Conservation (phyloP, 2,329 filamentous ascomycete species). For the Laburnicola sp. region DNA sequence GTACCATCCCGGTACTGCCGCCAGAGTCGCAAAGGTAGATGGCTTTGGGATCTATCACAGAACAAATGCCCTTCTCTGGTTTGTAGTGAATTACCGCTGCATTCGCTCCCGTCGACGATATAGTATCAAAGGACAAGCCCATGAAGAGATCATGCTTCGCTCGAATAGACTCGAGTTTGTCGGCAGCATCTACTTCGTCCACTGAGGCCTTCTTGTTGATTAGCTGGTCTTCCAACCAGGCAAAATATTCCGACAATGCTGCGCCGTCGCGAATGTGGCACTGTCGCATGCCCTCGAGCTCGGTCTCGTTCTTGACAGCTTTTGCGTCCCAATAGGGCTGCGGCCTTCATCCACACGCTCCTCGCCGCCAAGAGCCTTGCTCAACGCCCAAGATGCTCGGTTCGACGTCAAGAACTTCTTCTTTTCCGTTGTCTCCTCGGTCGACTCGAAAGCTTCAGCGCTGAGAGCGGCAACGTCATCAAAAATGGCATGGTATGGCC, state of each 20-base stretch:
- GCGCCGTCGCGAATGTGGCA: slow-evolving; percentile 94
- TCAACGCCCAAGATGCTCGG: slow-evolving; percentile 90
- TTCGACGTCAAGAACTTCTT: slow-evolving; percentile 83
- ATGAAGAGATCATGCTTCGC: slow-evolving; percentile 74
- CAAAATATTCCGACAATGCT: slow-evolving; percentile 88
- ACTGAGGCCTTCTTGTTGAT: slow-evolving; percentile 70
- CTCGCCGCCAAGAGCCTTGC: slow-evolving; percentile 81
- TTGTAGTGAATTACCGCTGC: slow-evolving; percentile 95
- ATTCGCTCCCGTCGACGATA: slow-evolving; percentile 90
- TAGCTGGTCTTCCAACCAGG: slow-evolving; percentile 92
- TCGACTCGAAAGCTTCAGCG: slow-evolving; percentile 42
- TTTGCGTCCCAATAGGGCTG: slow-evolving; percentile 91
- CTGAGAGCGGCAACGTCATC: slow-evolving; percentile 71
- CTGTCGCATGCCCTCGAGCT: slow-evolving; percentile 88
- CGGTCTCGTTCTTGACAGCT: slow-evolving; percentile 88
- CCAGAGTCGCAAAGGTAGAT: slow-evolving; percentile 97
- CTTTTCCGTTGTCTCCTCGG: slow-evolving; percentile 37
- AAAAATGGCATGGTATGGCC: slow-evolving; percentile 83
- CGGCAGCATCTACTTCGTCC: slow-evolving; percentile 88
- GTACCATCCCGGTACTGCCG: slow-evolving; percentile 94
- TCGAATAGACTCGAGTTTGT: slow-evolving; percentile 81
- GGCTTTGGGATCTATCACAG: slow-evolving; percentile 77
- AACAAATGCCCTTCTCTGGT: slow-evolving; percentile 79
- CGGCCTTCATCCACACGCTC: slow-evolving; percentile 81
- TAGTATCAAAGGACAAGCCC: slow-evolving; percentile 91